Evolutionary conservation across 352 stramenopile genomes (phyloP).

Genomic region (Phytophthora cajani): DNA sequence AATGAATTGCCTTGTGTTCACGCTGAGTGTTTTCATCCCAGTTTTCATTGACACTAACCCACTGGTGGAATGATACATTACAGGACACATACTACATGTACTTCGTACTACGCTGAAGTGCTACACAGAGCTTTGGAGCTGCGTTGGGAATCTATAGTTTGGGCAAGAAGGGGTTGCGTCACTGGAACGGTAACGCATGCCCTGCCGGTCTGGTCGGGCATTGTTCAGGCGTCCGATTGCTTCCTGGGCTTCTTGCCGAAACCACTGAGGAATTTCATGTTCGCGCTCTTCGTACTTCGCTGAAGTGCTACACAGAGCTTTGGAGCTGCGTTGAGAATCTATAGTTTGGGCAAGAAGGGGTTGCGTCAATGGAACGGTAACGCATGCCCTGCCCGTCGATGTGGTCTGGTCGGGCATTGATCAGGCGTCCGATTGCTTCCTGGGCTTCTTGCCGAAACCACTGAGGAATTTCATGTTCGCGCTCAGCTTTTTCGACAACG

Average conservation of each 20-base stretch:
- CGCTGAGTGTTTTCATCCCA: conserved; percentile 4
- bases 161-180: background rate
- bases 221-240: conserved; percentile 38
- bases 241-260: conserved; percentile 70
- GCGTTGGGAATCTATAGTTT: background rate
- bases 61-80: conserved; percentile 2
- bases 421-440: conserved; percentile 50
- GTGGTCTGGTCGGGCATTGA: background rate
- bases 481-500: conserved; percentile 71
- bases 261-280: conserved; percentile 80
- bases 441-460: conserved; percentile 65
- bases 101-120: conserved; percentile 40
- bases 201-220: background rate
- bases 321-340: conserved; percentile 3
- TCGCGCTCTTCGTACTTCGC: conserved; percentile 51
- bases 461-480: conserved; percentile 83
- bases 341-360: background rate
- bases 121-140: conserved; percentile 22
- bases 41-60: background rate
- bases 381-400: background rate
- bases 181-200: no score
- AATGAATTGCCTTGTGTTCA: conserved; percentile 19
- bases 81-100: conserved; percentile 28
- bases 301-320: conserved; percentile 35
- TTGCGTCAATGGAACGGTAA: background rate